These are phyloP conservation scores for Serendipita indica DNA, from an alignment of 768 basidiomycete genomes.

Conservation along the genomic window DNA sequence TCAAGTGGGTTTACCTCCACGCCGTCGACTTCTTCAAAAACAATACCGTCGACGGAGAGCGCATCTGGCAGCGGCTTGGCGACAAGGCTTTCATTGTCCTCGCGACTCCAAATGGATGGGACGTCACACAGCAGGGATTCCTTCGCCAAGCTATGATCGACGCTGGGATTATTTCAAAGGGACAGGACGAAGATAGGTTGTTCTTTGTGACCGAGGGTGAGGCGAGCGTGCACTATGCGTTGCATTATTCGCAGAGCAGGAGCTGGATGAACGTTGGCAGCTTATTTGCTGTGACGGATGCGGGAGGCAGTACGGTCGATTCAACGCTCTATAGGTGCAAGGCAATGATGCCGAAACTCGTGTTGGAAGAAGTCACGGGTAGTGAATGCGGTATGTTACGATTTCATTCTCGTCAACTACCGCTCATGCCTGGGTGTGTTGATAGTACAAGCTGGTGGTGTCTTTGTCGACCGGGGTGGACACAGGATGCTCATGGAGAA, in stretches of 20 bases:
- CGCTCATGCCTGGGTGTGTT: too few relatives aligned
- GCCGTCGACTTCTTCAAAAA: slow-evolving; percentile 8
- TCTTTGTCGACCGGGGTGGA: slow-evolving; percentile 1
- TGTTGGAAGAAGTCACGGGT: background rate
- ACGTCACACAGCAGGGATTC: slow-evolving; percentile 2
- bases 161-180: background rate
- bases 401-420: background rate
- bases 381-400: slow-evolving; percentile 5
- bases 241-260: slow-evolving; percentile 6
- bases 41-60: slow-evolving; percentile 10
- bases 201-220: slow-evolving; percentile 5
- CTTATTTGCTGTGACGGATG: slow-evolving; percentile 4
- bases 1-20: slow-evolving; percentile 4
- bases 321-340: slow-evolving; percentile 6
- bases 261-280: slow-evolving; percentile 4
- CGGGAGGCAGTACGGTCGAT: background rate
- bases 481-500: slow-evolving; percentile 3
- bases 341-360: background rate
- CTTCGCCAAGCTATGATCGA: slow-evolving; percentile 4
- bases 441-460: background rate
- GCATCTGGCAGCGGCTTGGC: background rate
- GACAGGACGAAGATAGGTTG: background rate
- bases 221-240: slow-evolving; percentile 4
- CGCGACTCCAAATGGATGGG: slow-evolving; percentile 7
- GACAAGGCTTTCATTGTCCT: background rate